Evolutionary conservation across 306 rosid genomes (phyloP).

Genomic region (Trifolium repens): DNA sequence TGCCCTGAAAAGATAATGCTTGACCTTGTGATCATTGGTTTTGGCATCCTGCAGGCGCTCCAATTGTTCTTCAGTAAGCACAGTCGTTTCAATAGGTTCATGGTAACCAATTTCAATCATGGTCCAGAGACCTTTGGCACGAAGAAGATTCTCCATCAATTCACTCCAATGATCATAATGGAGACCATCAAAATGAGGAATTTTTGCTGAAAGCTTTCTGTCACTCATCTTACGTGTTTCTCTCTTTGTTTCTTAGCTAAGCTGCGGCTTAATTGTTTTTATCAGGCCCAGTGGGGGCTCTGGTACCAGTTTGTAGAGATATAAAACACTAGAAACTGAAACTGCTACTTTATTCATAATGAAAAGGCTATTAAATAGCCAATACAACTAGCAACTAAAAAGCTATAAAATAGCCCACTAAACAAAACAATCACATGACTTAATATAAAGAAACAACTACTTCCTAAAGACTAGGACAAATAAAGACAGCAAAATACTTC

Average conservation of each 20-base stretch:
- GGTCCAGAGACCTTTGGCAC: background rate
- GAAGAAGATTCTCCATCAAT: slow-evolving; percentile 6
- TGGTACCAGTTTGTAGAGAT: background rate
- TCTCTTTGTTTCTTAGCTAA: background rate
- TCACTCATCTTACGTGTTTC: too few species aligned
- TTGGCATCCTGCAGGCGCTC: background rate
- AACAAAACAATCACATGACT: too few species aligned
- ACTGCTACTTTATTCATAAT: too few species aligned
- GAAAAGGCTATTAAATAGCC: too few species aligned
- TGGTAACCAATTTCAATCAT: background rate
- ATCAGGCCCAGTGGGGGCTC: background rate
- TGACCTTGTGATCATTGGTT: background rate
- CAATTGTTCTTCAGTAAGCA: background rate
- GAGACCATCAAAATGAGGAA: too few species aligned
- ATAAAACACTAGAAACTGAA: too few species aligned
- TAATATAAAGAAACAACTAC: too few species aligned
- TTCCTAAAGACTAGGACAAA: too few species aligned
- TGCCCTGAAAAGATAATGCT: slow-evolving; percentile 12
- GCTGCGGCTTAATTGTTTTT: background rate
- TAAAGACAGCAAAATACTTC: too few species aligned
- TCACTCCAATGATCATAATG: slow-evolving; percentile 4
- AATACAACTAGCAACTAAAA: too few species aligned
- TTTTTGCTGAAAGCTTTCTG: too few species aligned
- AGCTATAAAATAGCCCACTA: too few species aligned
- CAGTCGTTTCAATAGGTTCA: background rate